Conservation (phyloP, 2,329 filamentous ascomycete species). For the Alternaria triticimaculans region DNA sequence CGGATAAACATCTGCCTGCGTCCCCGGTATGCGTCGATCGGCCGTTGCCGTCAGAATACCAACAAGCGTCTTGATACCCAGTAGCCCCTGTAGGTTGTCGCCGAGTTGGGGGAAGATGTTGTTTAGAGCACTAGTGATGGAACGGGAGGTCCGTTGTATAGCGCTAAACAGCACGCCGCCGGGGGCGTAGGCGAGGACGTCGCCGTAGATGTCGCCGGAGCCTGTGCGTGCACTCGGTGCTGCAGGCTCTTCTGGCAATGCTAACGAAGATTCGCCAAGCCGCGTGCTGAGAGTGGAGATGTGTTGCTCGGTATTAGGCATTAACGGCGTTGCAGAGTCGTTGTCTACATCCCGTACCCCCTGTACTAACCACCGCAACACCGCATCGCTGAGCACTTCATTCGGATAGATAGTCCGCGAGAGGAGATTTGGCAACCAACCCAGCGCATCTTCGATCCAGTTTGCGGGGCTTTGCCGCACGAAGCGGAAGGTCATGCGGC, state of each 20-base stretch:
- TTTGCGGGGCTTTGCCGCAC: slow-evolving; percentile 37
- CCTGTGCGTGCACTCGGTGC: slow-evolving; percentile 20
- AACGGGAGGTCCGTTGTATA: slow-evolving; percentile 20
- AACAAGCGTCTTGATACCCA: slow-evolving; percentile 38
- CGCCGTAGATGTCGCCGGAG: slow-evolving; percentile 44
- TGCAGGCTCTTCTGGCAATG: background rate
- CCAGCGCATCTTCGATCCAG: slow-evolving; percentile 35
- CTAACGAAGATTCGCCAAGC: slow-evolving; percentile 14
- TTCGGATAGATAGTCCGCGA: slow-evolving; percentile 42
- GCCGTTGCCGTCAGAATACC: slow-evolving; percentile 38
- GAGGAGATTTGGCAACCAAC: slow-evolving; percentile 35
- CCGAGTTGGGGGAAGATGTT: slow-evolving; percentile 32
- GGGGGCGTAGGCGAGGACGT: slow-evolving; percentile 38
- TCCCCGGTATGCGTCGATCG: slow-evolving; percentile 42
- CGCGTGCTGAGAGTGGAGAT: slow-evolving; percentile 21
- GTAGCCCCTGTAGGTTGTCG: slow-evolving; percentile 33
- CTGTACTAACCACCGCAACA: slow-evolving; percentile 40
- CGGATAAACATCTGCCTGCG: slow-evolving; percentile 31
- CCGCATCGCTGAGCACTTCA: slow-evolving; percentile 40
- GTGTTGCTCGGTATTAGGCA: slow-evolving; percentile 20
- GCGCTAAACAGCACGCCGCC: slow-evolving; percentile 28
- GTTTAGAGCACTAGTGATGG: slow-evolving; percentile 25
- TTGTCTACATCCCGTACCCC: slow-evolving; percentile 27
- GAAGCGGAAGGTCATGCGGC: slow-evolving; percentile 46
- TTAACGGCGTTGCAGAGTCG: slow-evolving; percentile 14